Percentiles rank a stretch among this genome's conserved stretches.
Conservation (phyloP, 192 early-diverging fungal species). For the Anaeromyces robustus region DNA sequence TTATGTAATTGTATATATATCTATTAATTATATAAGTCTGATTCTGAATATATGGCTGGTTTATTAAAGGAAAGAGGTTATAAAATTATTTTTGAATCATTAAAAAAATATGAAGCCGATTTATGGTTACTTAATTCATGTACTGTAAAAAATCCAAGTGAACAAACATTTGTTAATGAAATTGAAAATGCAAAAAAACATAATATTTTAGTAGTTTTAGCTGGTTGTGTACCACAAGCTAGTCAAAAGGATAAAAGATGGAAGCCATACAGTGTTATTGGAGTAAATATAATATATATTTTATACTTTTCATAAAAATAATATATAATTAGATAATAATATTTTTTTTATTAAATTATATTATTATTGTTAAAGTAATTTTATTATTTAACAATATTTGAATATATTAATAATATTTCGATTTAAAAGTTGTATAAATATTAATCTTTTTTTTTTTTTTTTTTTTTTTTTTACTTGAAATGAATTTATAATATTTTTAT, state of each 20-base stretch:
- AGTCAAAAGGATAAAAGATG: constrained; percentile 16
- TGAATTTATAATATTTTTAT: no score
- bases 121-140: constrained; percentile 47
- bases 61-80: constrained; percentile 29
- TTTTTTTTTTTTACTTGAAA: no score
- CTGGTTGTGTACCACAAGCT: constrained; percentile 41
- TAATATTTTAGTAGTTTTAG: constrained; percentile 35
- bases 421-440: no score
- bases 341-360: no score
- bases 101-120: constrained; percentile 17
- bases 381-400: no score
- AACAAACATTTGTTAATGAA: constrained; percentile 35
- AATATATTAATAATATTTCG: no score
- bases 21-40: not conserved
- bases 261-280: constrained; percentile 25
- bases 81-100: constrained; percentile 21
- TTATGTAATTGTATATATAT: no score
- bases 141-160: constrained; percentile 40
- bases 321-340: not conserved
- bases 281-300: constrained; percentile 11
- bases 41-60: constrained; percentile 41
- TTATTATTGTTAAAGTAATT: no score
- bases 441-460: no score
- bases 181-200: constrained; percentile 19
- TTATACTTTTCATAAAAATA: not conserved